Evolutionary conservation across 768 basidiomycete species (phyloP).

Genomic region (Chalciporus chontae): DNA sequence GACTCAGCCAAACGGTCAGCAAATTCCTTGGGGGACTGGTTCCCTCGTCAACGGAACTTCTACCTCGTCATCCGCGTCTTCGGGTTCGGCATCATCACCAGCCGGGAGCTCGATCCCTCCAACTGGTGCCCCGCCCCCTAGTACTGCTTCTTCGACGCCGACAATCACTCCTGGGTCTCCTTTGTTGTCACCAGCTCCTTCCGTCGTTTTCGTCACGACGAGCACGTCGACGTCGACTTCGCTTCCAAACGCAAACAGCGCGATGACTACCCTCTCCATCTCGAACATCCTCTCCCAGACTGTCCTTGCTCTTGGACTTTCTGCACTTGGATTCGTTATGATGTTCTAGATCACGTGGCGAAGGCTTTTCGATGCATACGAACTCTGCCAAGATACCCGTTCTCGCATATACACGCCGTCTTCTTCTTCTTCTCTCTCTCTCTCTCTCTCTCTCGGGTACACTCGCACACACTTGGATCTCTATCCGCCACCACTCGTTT

Average conservation of each 20-base stretch:
- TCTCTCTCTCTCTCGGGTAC: neutral
- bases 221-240: neutral
- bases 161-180: conserved; percentile 2
- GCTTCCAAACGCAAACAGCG: conserved; percentile 7
- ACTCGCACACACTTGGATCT: neutral
- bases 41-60: conserved; percentile 44
- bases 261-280: neutral
- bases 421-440: no score
- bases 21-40: conserved; percentile 68
- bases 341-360: conserved; percentile 13
- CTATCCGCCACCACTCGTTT: neutral
- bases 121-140: neutral
- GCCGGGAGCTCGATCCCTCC: no score
- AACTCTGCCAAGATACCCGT: neutral
- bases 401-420: neutral
- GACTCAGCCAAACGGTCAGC: conserved; percentile 47
- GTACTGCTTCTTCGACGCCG: neutral
- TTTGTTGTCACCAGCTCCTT: neutral
- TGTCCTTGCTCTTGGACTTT: conserved; percentile 16
- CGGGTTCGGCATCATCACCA: neutral
- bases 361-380: neutral
- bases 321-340: conserved; percentile 16
- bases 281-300: conserved; percentile 13
- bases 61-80: conserved; percentile 22
- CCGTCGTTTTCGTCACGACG: neutral